Evolutionary conservation across 345 rosid species (phyloP).

Genomic region (Microcos paniculata): DNA sequence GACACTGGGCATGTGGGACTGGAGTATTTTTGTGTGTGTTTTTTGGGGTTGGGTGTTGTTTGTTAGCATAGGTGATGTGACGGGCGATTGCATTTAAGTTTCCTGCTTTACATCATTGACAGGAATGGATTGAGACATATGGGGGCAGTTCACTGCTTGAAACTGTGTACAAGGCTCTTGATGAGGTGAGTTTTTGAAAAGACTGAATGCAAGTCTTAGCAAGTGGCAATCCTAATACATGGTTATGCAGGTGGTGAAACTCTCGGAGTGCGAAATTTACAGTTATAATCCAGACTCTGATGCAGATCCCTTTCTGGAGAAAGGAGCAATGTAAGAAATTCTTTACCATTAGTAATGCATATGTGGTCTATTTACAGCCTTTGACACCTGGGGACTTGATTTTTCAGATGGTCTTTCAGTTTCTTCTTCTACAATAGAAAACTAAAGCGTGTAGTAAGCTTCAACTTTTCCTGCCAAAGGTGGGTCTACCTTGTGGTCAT

Average conservation of each 20-base stretch:
- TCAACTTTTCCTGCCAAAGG: conserved; percentile 84
- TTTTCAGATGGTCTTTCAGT: conserved; percentile 86
- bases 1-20: neutral
- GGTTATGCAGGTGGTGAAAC: conserved; percentile 73
- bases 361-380: neutral
- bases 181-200: conserved; percentile 57
- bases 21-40: neutral
- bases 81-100: neutral
- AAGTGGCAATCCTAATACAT: conserved; percentile 14
- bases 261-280: conserved; percentile 85
- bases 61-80: neutral
- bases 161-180: conserved; percentile 76
- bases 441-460: conserved; percentile 80
- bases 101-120: conserved; percentile 3
- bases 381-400: neutral
- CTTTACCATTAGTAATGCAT: neutral
- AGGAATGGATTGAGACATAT: conserved; percentile 80
- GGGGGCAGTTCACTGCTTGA: conserved; percentile 73
- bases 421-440: conserved; percentile 95
- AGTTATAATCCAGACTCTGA: conserved; percentile 79
- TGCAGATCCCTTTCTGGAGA: conserved; percentile 82
- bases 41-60: neutral
- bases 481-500: conserved; percentile 25
- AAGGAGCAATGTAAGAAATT: conserved; percentile 68
- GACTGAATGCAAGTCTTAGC: conserved; percentile 12